Evolutionary conservation across 2,329 filamentous ascomycete species (phyloP), one percentile per base, ranked within the genome.

Genomic region (Ophiocordyceps camponoti-rufipedis): DNA sequence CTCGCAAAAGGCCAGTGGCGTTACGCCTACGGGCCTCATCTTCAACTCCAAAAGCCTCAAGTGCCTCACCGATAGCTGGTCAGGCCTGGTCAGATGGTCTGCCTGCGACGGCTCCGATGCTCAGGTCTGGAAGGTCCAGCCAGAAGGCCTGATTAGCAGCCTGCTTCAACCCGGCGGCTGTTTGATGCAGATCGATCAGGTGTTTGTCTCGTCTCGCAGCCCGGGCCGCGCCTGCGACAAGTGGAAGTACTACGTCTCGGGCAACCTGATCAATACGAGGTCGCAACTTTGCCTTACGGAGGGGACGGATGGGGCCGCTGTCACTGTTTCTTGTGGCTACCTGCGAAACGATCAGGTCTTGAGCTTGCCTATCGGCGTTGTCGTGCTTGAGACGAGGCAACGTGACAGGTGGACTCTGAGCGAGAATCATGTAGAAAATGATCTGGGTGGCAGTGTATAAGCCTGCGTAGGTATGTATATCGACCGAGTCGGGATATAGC

Each of bases 31-130:
- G 0, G 69, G 69, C 5, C 61, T 67, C 51, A 63, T 72, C 43
- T 69, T 72, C 54, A 70, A 71, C 50, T 69, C 68, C 0, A 63
- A 59, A 19, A 67, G 65, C 2, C 54, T 63, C 10, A 59, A 61
- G 29, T 69, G 66, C 48, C 54, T 72, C 32, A 65, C 65, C 5
- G 62, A 59, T 5, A 39, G 48, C 45, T 43, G 35, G 33, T 48
- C 52, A 2, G 52, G 53, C 8, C 51, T 46, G 7, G 51, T 67
- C 6, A 51, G 32, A 1, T 69, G 63, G 53, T 49, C 51, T 5
- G 48, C 53, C 4, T 70, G 68, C 47, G 54, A 58, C 31, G 67
- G 55, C 9, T 49, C 51, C 0, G 58, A 66, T 49, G 52, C 52
- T 4, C 68, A 72, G 54, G 59, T 67, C 6, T 72, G 68, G 68